A percentile compares a stretch with the other conserved stretches of the same genome.
These are phyloP conservation scores for Monosporascus sp. DNA, from an alignment of 2,329 filamentous ascomycete species.

Conservation along the genomic window DNA sequence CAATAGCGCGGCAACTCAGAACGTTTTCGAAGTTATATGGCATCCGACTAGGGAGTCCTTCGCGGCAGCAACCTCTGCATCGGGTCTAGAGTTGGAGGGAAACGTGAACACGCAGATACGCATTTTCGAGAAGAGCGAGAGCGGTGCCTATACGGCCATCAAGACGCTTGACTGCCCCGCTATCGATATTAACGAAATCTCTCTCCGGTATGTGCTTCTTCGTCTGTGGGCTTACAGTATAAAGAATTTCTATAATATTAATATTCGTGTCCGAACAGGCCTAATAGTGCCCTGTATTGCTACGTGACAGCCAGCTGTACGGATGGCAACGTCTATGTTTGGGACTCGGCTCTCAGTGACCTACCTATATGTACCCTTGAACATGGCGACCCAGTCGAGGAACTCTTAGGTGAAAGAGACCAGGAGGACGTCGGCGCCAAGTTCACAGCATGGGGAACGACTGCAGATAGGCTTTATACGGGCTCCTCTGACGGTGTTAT, in stretches of 20 bases:
- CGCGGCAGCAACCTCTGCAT: slow-evolving; percentile 52
- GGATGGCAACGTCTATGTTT: slow-evolving; percentile 57
- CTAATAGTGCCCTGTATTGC: slow-evolving; percentile 43
- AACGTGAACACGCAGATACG: slow-evolving; percentile 52
- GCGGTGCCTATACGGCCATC: slow-evolving; percentile 37
- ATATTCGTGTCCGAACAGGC: slow-evolving; percentile 24
- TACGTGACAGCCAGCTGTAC: slow-evolving; percentile 60
- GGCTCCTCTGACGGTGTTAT: slow-evolving; percentile 59
- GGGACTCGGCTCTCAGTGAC: slow-evolving; percentile 55
- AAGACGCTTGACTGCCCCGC: slow-evolving; percentile 55
- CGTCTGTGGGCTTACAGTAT: background rate
- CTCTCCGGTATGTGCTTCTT: slow-evolving; percentile 39
- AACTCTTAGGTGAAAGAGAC: slow-evolving; percentile 41
- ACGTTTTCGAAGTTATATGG: slow-evolving; percentile 62
- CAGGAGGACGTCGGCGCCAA: slow-evolving; percentile 58
- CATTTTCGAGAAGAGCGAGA: slow-evolving; percentile 38
- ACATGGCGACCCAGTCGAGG: slow-evolving; percentile 41
- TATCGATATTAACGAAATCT: slow-evolving; percentile 58
- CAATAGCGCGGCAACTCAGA: slow-evolving; percentile 46
- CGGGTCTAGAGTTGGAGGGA: slow-evolving; percentile 36
- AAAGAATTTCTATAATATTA: no score
- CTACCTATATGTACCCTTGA: slow-evolving; percentile 49
- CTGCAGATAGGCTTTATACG: slow-evolving; percentile 54
- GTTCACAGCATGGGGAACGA: slow-evolving; percentile 57
- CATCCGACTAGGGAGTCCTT: slow-evolving; percentile 51